Evolutionary conservation across 2,329 filamentous ascomycete genomes (phyloP), one percentile per base, ranked within the genome.

Genomic region (Claviceps pusilla): DNA sequence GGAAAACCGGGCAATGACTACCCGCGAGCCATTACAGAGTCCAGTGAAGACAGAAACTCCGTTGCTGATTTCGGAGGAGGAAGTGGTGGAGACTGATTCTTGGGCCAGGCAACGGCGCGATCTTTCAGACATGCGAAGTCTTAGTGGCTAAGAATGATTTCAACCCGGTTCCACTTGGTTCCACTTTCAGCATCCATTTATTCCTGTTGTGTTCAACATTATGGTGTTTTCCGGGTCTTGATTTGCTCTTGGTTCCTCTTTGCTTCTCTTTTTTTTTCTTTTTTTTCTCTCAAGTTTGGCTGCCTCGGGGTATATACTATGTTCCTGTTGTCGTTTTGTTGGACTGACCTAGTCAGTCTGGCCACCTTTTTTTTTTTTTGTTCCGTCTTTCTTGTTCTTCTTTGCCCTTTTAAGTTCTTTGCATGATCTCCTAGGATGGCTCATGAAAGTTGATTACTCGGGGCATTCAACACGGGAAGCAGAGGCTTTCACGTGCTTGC

Each of bases 1-100:
- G 24, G 72, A 86, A 60, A 71, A 76, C 51, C 77, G 87, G 57
- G 78, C 87, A 16, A 79, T 83, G 61, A 89, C 86, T n/a, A 83
- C 82, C 55, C 77, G 78, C 48, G 84, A 83, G 50, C 75, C 78
- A 11, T 69, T 82, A 55, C 73, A 69, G 50, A 75, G 76, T 19
- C 62, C 63, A 50, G 79, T 19, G 19, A 19, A 75, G 58, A 67
- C 77, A 54, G 81, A 82, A 53, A 87, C 82, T 66, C 83, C 85
- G 31, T 73, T 76, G 35, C 70, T 84, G 52, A 70, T 83, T 52
- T 43, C 60, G 55, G 76, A 76, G 55, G 61, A 65, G 19, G 58
- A 65, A 48, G 64, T 12, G 43, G 11, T 29, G 43, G 24, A 29
- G 24, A 29, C 64, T 29, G 68, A 79, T 77, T 69, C 73, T 48